phyloP scores from a whole-genome alignment of 164 flowering plant genomes.

The Aristolochia fimbriata region DNA sequence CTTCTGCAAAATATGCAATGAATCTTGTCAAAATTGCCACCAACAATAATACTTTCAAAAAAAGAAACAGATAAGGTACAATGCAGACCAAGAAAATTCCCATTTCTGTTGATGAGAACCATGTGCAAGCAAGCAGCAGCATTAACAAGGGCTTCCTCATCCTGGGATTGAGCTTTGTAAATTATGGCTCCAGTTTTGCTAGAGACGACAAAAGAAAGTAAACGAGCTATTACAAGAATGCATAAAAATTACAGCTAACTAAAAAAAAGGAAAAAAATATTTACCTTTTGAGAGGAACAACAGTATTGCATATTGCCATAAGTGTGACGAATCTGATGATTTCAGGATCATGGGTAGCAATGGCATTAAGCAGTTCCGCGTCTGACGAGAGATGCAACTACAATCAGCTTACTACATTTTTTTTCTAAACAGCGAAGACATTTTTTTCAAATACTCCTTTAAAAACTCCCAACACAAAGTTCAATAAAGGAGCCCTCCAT shows the following conservation, averaged over 20 bases:
- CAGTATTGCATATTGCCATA: constrained; percentile 97
- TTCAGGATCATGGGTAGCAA: constrained; percentile 53
- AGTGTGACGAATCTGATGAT: constrained; percentile 65
- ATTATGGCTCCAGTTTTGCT: constrained; percentile 68
- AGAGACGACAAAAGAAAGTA: neutral
- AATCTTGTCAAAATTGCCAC: neutral
- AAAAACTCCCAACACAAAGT: too few relatives aligned
- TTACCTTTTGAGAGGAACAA: constrained; percentile 73
- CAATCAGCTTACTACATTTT: neutral
- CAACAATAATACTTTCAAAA: neutral
- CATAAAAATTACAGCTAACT: neutral
- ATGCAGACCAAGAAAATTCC: constrained; percentile 60
- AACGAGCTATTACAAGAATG: neutral
- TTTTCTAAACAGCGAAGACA: too few relatives aligned
- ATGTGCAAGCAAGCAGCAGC: constrained; percentile 87
- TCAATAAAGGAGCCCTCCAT: too few relatives aligned
- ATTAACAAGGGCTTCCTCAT: constrained; percentile 97
- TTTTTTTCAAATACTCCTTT: too few relatives aligned
- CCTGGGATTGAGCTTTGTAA: constrained; percentile 97
- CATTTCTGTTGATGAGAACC: constrained; percentile 56
- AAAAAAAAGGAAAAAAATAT: constrained; percentile 2
- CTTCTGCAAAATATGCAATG: constrained; percentile 37
- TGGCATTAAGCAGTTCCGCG: constrained; percentile 57
- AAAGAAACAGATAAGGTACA: constrained; percentile 1
- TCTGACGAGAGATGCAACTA: constrained; percentile 31